Conservation (phyloP, 73 alveolate genomes). For the Paramecium pentaurelia region DNA sequence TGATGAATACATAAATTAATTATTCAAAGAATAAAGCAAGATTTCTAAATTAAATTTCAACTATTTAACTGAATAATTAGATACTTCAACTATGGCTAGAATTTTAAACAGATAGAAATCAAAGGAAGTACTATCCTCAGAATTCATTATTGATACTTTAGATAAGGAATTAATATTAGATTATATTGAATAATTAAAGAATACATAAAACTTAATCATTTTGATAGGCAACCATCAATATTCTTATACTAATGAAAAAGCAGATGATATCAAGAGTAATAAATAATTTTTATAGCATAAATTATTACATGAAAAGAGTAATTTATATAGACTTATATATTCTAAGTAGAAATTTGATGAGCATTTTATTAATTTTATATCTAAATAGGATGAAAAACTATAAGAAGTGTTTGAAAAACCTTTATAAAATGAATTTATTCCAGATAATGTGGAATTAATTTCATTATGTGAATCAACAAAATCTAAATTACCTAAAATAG, state of each 20-base stretch:
- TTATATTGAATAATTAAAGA: not conserved
- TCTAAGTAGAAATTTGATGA: not conserved
- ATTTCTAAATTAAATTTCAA: not conserved
- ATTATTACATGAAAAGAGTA: not conserved
- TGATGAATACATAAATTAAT: not conserved
- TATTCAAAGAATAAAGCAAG: not conserved
- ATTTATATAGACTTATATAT: not conserved
- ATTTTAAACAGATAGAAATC: not conserved
- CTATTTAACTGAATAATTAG: not conserved
- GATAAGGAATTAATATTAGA: not conserved
- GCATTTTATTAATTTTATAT: not conserved
- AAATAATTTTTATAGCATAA: not conserved
- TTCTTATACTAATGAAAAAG: not conserved
- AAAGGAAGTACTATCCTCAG: not conserved
- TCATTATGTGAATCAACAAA: not conserved
- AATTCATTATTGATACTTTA: not conserved
- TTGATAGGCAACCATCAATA: not conserved
- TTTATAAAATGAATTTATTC: constrained; percentile 12
- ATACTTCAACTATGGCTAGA: not conserved
- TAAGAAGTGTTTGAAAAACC: not conserved
- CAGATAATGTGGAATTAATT: not conserved
- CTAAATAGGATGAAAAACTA: not conserved
- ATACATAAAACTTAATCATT: not conserved
- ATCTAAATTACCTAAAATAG: not conserved
- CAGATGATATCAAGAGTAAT: not conserved